Evolutionary conservation across 352 stramenopile species (phyloP), one percentile per base, ranked within the genome.

Genomic region (Phytopythium chamaehyphon): DNA sequence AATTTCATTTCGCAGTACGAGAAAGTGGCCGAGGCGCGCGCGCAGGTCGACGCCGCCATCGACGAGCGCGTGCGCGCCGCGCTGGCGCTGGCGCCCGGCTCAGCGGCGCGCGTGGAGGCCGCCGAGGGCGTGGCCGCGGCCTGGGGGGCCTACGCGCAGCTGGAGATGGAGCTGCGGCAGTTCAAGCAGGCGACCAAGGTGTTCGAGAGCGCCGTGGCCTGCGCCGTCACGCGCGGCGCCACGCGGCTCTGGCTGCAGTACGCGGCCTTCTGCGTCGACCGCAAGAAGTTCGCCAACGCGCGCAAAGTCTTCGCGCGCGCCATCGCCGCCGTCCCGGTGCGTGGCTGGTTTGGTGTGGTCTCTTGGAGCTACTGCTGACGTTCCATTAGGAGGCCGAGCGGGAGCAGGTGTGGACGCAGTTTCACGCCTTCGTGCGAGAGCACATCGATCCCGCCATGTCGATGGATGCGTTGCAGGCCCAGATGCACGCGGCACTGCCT

Each of bases 151-250:
- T 91, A 89, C 56, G 77, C 78, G n/a, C 73, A 71, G 47, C 62
- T 91, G 40, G 81, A 91, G 64, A 85, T 89, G 42, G 81, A 86
- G 31, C 56, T 91, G 47, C 76, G 81, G 12, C 81, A 91, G 67
- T 91, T 91, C 56, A 91, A 91, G 53, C 81, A 91, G 61, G 79
- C 81, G 37, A 91, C 81, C 8, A 89, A 87, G 51, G 78, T 90
- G 31, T 86, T 89, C 48, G 81, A 91, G 54, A 55, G 64, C 38
- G 81, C 76, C 6, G 70, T 77, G 42, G 66, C 40, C 39, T 88
- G 76, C 45, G 63, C 74, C 9, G 59, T 87, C 3, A 77, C 74
- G 2, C 60, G 66, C 18, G 39, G 22, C 16, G 70, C 55, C 47
- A 65, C 53, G 4, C 48, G 53, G 9, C 54, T 87, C 23, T 90